Evolutionary conservation across 116 monocot genomes (phyloP).

Genomic region (Zostera marina): DNA sequence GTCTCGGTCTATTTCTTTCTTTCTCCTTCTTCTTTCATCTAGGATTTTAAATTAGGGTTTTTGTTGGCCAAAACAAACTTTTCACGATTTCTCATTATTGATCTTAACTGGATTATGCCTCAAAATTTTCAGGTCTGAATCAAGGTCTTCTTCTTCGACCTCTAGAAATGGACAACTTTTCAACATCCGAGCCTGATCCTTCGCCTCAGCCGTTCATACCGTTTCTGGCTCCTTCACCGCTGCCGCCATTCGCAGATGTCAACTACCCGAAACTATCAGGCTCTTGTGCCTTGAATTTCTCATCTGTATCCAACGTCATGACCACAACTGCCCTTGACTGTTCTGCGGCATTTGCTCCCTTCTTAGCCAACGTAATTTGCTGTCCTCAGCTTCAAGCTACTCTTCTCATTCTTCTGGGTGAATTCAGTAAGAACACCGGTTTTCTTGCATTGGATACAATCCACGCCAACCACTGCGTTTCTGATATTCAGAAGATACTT

Average conservation of each 20-base stretch:
- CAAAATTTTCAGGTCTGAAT: conserved; percentile 2
- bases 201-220: conserved; percentile 72
- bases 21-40: not conserved
- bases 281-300: conserved; percentile 70
- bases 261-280: conserved; percentile 77
- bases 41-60: no score
- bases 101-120: not conserved
- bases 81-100: not conserved
- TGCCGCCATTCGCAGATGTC: conserved; percentile 52
- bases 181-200: conserved; percentile 34
- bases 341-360: conserved; percentile 63
- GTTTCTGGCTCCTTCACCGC: conserved; percentile 68
- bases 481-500: conserved; percentile 76
- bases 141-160: conserved; percentile 8
- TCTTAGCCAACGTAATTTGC: conserved; percentile 91
- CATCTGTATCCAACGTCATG: conserved; percentile 32
- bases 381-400: conserved; percentile 88
- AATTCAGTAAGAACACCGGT: conserved; percentile 57
- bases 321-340: conserved; percentile 83
- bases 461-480: conserved; percentile 77
- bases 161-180: conserved; percentile 15
- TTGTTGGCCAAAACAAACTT: not conserved
- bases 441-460: conserved; percentile 55
- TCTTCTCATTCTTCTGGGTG: conserved; percentile 67
- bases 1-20: not conserved